Evolutionary conservation across 208 protist genomes (phyloP), one percentile per base, ranked within the genome.

Genomic region (Trypanosomatidae sp.): DNA sequence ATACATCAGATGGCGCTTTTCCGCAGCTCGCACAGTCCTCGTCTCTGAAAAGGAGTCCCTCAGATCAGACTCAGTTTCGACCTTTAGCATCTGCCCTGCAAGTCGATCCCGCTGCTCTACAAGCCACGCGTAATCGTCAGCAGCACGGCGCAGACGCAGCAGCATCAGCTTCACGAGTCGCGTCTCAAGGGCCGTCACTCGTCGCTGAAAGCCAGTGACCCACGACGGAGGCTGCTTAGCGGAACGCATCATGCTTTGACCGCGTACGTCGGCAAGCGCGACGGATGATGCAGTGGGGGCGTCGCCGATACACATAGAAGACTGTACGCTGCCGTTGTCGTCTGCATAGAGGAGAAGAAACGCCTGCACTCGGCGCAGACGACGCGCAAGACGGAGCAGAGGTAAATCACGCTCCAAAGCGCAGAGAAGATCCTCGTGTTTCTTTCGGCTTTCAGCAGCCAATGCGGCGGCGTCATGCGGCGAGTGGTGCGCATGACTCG

Each of bases 121-220:
- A 1, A 74, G 33, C 13, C 50, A 69, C 41, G 76, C 76, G 59
- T 72, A 66, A 0, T 22, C 58, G 66, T 80, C 76, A 6, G 70
- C 76, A 30, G 66, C 66, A 6, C 76, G 70, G 19, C 76, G 69
- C 46, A 80, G 76, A 3, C 41, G 69, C 55, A 25, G 46, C 47
- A 76, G 2, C 55, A 80, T 41, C 28, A 76, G 41, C 66, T 80
- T 80, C 17, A 76, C 58, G 9, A 80, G 70, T 2, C 76, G 76
- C 36, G 58, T 67, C 39, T 80, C 76, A 12, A 80, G 41, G 1
- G 76, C 66, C 1, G 64, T 69, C 2, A 66, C 71, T 46, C 76
- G 69, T 4, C 76, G 76, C 28, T 64, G 66, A 17, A 72, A 52
- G 44, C 12, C 39, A 17, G 19, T 2, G 3, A 68, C 49, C 76